Conservation (phyloP, 2,329 filamentous ascomycete genomes). For the Thelonectria olida region DNA sequence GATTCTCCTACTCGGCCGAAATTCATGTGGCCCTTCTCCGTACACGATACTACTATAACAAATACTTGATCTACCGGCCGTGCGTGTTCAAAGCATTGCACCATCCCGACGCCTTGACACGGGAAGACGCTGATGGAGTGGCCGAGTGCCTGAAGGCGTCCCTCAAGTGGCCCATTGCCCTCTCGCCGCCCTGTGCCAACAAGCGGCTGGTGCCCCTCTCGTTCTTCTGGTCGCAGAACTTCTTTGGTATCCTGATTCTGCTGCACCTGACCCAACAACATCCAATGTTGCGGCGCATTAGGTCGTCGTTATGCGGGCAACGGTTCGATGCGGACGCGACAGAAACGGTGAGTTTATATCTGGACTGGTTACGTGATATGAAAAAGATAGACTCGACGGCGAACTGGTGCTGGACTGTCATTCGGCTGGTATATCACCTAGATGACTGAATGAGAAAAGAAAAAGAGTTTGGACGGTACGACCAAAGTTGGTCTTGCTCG, state of each 20-base stretch:
- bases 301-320: conserved; percentile 56
- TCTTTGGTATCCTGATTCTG: conserved; percentile 66
- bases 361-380: conserved; percentile 69
- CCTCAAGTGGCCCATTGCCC: conserved; percentile 68
- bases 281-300: conserved; percentile 59
- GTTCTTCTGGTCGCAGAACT: conserved; percentile 71
- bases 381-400: conserved; percentile 63
- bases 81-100: conserved; percentile 69
- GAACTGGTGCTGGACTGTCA: conserved; percentile 63
- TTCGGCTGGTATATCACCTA: conserved; percentile 56
- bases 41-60: conserved; percentile 67
- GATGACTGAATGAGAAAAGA: conserved; percentile 32
- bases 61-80: conserved; percentile 65
- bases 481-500: conserved; percentile 4
- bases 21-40: conserved; percentile 66
- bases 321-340: conserved; percentile 61
- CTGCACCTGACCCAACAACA: conserved; percentile 63
- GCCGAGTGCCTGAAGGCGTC: conserved; percentile 65
- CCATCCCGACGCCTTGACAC: conserved; percentile 61
- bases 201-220: conserved; percentile 67
- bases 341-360: conserved; percentile 60
- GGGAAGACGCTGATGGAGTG: conserved; percentile 63
- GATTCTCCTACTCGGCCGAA: conserved; percentile 63
- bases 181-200: conserved; percentile 64
- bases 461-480: background rate